Evolutionary conservation across 805 yeast genomes (phyloP).

Genomic region (Priceomyces haplophilus): DNA sequence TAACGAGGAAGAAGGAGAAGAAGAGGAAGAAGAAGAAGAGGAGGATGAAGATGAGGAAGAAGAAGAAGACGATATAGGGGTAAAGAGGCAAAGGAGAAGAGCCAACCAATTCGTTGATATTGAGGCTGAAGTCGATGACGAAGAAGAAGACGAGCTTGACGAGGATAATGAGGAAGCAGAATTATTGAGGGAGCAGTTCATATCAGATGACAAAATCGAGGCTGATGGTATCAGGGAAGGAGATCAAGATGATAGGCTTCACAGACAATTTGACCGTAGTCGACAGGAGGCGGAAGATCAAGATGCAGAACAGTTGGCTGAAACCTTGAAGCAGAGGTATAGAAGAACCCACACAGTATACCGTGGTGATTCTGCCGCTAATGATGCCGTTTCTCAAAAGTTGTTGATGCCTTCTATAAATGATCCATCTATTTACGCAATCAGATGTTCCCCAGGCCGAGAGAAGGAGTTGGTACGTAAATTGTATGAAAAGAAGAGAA

Average conservation of each 20-base stretch:
- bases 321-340: constrained; percentile 85
- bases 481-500: constrained; percentile 77
- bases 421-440: constrained; percentile 95
- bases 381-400: constrained; percentile 78
- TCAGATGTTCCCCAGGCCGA: constrained; percentile 87
- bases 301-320: constrained; percentile 93
- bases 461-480: constrained; percentile 89
- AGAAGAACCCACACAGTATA: constrained; percentile 82
- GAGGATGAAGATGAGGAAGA: constrained; percentile 52
- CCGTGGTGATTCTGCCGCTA: constrained; percentile 72
- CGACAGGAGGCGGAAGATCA: constrained; percentile 85
- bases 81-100: constrained; percentile 46
- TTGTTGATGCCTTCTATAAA: constrained; percentile 91
- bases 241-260: constrained; percentile 67
- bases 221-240: constrained; percentile 51
- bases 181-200: constrained; percentile 75
- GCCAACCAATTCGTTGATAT: constrained; percentile 93
- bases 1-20: constrained; percentile 21
- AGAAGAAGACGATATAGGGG: constrained; percentile 50
- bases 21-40: constrained; percentile 48
- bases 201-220: constrained; percentile 69
- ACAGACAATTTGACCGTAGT: constrained; percentile 86
- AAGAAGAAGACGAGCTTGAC: constrained; percentile 89
- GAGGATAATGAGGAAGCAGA: constrained; percentile 91
- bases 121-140: constrained; percentile 96